Conservation (phyloP, 2,329 filamentous ascomycete genomes). For the Microcera coccophila region DNA sequence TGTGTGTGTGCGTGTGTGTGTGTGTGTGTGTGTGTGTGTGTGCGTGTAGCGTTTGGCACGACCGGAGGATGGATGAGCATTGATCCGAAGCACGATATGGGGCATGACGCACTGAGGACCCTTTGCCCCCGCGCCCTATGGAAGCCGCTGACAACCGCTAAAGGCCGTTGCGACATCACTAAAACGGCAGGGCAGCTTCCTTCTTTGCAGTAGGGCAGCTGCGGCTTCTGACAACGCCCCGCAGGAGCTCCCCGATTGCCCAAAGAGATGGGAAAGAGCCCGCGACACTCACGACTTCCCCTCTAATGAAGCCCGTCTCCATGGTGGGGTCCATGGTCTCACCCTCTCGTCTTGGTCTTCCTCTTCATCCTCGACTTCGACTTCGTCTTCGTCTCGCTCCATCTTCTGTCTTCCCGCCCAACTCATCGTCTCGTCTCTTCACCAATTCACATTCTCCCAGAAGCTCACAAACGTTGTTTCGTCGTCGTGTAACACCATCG, state of each 20-base stretch:
- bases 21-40: no score
- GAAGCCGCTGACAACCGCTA: constrained; percentile 22
- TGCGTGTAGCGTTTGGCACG: no score
- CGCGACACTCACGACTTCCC: no score
- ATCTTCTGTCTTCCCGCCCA: no score
- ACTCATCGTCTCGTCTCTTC: no score
- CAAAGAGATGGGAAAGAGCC: no score
- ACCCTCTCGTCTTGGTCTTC: constrained; percentile 2
- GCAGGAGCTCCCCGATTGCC: background rate
- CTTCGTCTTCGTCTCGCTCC: no score
- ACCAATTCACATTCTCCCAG: no score
- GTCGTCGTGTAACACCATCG: background rate
- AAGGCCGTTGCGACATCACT: constrained; percentile 11
- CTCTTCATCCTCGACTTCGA: background rate
- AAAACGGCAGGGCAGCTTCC: constrained; percentile 15
- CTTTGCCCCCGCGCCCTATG: constrained; percentile 5
- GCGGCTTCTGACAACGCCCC: no score
- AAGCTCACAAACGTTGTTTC: background rate
- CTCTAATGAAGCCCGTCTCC: constrained; percentile 11
- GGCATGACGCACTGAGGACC: no score
- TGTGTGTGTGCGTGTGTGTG: no score
- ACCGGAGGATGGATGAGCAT: background rate
- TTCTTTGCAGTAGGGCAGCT: constrained; percentile 14
- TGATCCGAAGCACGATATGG: background rate
- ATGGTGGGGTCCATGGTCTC: constrained; percentile 11